phyloP scores from a whole-genome alignment of 2,329 filamentous ascomycete species.

The Phialophora macrospora region DNA sequence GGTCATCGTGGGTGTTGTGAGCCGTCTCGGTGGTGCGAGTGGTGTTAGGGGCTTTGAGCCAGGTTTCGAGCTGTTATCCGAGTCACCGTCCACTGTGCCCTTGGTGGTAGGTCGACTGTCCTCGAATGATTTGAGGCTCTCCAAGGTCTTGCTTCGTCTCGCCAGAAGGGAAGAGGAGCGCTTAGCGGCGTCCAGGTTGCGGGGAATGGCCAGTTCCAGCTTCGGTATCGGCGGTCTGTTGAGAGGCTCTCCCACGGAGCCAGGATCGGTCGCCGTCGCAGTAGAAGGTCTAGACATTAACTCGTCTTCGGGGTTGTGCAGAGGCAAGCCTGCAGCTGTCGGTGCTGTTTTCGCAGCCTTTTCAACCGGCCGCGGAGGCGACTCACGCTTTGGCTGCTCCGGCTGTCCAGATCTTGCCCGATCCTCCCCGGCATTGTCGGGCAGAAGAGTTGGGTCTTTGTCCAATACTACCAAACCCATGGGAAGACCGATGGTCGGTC shows the following conservation, averaged over 20 bases:
- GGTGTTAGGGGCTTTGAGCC: constrained; percentile 25
- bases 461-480: constrained; percentile 31
- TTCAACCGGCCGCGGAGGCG: constrained; percentile 16
- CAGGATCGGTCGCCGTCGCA: constrained; percentile 26
- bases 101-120: constrained; percentile 27
- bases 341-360: constrained; percentile 8
- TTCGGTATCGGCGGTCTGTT: constrained; percentile 28
- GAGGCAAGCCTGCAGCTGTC: constrained; percentile 3
- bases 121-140: constrained; percentile 30
- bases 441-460: constrained; percentile 20
- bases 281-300: constrained; percentile 27
- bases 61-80: constrained; percentile 8
- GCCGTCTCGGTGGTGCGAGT: constrained; percentile 26
- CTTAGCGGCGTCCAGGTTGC: constrained; percentile 28
- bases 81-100: background rate
- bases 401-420: constrained; percentile 20
- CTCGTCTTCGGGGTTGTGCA: constrained; percentile 21
- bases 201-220: constrained; percentile 33
- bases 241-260: constrained; percentile 16
- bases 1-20: constrained; percentile 26
- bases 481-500: constrained; percentile 31
- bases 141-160: constrained; percentile 35
- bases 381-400: constrained; percentile 14
- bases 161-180: constrained; percentile 36
- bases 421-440: constrained; percentile 15